Base-by-base conservation (phyloP, 139 green algal genomes). In the Desmodesmus armatus region DNA sequence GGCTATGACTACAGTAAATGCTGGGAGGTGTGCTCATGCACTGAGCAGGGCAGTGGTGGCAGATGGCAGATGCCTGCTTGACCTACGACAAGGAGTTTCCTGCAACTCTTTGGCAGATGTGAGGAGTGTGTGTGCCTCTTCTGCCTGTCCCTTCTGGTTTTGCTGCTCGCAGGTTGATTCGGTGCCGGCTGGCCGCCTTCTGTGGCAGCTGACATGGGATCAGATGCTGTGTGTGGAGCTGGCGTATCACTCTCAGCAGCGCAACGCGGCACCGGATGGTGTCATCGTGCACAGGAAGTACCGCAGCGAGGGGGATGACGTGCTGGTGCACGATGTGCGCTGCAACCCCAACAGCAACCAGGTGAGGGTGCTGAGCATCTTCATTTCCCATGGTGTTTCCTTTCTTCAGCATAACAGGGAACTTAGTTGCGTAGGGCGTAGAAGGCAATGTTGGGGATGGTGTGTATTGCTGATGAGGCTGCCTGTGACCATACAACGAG, bases 251-350 rank as follows among this genome's bases (percentile, higher is more conserved):
- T 76, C 88, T 51, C 75, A 90, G 72, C 35, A 44, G 51, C 19
- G 44, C 41, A 73, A 49, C 7, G 70, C 60, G 5, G 88, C 91
- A 0, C 76, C 94, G 1, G 90, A 97, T 67, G 88, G 90, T 31
- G 65, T 97, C 41, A 86, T 93, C 7, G 80, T 97, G 67, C 94
- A 96, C 87, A 88, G 93, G 66, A 98, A 96, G 89, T 85, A 85
- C 27, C 55, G 71, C 80, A 39, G 87, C 76, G 67, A 90, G 27
- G 89, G 91, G 39, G 86, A 88, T 39, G 91, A 96, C 78, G 86
- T 88, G 63, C 89, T 97, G 72, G 87, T 92, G 4, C 89, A 95
- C 72, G 88, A 95, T 66, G 86, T 98, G 65, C 83, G 88, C 67
- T 97, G 95, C 76, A 82, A 71, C 55, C 76, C 76, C 33, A 71